Evolutionary conservation across 805 yeast genomes (phyloP), one percentile per base, ranked within the genome.

Genomic region (Candida fluviatilis): DNA sequence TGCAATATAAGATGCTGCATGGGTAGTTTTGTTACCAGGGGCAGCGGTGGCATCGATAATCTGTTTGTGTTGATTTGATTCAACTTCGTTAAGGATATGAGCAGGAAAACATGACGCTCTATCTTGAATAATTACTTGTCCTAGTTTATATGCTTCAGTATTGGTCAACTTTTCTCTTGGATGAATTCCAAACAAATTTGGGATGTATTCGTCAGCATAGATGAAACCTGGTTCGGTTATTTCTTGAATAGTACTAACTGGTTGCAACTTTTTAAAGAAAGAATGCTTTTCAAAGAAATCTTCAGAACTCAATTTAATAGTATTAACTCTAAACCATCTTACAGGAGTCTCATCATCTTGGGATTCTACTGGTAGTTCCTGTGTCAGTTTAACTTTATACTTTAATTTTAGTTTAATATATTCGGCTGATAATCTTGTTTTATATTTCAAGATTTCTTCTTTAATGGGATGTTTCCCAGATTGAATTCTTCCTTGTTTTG

Each of bases 61-160:
- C 17, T 69, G 60, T 41, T 75, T 82, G 32, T 81, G 83, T 2
- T 38, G 36, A 3, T 76, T 68, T 1, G 56, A 39, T 0, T 91
- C 86, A 37, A 62, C 64, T 28, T 49, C 42, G 44, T 76, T 69
- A 34, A 93, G 62, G 18, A 93, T 89, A 43, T 78, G 79, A 0
- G 95, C 96, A 0, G 99, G 99, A 55, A 93, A 89, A 58, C 99
- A 93, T 1, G 97, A 89, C 0, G 98, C 96, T 36, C 99, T 69
- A 56, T 93, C 99, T 62, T 93, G 99, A 43, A 93, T 86, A 38
- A 93, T 90, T 12, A 91, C 66, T 37, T 81, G 72, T 0, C 99
- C 99, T 10, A 67, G 64, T 37, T 75, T 66, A 58, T 93, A 93
- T 1, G 84, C 75, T 18, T 75, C 75, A n/a, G 83, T 73, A 2